Evolutionary conservation across 129 eudicot species (phyloP), one percentile per base, ranked within the genome.

Genomic region (Gnaphalium uliginosum): DNA sequence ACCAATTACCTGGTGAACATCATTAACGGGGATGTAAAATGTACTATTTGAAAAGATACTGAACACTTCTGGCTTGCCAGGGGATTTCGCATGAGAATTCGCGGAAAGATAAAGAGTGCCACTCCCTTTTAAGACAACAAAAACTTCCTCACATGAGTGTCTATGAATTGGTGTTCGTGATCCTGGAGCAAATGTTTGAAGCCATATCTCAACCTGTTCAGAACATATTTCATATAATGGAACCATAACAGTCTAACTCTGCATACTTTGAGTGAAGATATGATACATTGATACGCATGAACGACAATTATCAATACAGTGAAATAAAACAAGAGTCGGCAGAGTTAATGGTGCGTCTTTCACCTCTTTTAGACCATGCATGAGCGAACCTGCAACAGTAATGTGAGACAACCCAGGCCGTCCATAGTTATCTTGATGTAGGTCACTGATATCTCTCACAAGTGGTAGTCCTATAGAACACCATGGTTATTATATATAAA

Each of bases 71-170:
- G 98, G 98, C 56, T 73, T 85, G 19, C 98, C 98, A 29, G 98
- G 98, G 74, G 74, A 74, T 30, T 85, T 90, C 1, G 78, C 27
- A 79, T 93, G 88, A 43, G 96, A 83, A 69, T 77, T 79, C 39
- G 90, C 64, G 19, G 96, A 90, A 76, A 88, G 85, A 88, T 83
- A 86, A 24, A 93, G 88, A 58, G 91, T 87, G 27, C 96, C 98
- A 81, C 89, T 86, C 32, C 98, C 98, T 80, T 86, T 88, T 67
- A 90, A 21, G 19, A 93, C 97, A 77, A 93, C 86, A 82, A 90
- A 93, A 68, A 90, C 90, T 81, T 93, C 96, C 82, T 93, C 98
- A 72, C 96, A 90, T 0, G 96, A 88, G 73, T 93, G 98, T 82
- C 98, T 85, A 35, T 93, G 98, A 74, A 93, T 90, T 41, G 98